phyloP scores from a whole-genome alignment of 2,329 filamentous ascomycete species.

The Phialemonium atrogriseum region DNA sequence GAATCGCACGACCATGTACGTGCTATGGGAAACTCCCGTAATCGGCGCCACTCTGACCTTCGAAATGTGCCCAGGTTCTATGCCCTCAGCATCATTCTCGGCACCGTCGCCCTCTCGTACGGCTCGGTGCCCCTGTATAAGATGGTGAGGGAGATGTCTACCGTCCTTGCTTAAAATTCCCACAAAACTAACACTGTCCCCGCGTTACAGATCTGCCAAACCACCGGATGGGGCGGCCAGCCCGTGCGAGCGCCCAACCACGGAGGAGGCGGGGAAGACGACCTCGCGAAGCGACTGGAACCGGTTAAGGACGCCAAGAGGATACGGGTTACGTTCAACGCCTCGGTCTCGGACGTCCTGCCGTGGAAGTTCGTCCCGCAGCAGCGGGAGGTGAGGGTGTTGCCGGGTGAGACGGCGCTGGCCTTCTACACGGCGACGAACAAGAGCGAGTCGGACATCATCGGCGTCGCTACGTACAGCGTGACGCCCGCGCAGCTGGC shows the following conservation, averaged over 20 bases:
- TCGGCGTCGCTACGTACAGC: conserved; percentile 95
- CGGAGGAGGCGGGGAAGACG: conserved; percentile 42
- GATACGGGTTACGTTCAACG: conserved; percentile 91
- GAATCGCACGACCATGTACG: conserved; percentile 59
- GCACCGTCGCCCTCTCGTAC: conserved; percentile 72
- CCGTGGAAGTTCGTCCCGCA: conserved; percentile 98
- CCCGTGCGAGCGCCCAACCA: conserved; percentile 75
- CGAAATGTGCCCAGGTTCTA: conserved; percentile 49
- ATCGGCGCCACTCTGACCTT: conserved; percentile 11
- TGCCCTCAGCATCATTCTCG: conserved; percentile 66
- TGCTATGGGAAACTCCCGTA: conserved; percentile 20
- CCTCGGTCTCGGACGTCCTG: conserved; percentile 87
- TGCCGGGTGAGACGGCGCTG: conserved; percentile 92
- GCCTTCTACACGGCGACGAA: conserved; percentile 98
- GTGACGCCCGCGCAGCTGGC: conserved; percentile 94
- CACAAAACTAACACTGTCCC: conserved; percentile 1
- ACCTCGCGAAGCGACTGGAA: conserved; percentile 67
- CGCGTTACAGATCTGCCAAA: conserved; percentile 61
- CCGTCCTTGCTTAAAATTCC: not conserved
- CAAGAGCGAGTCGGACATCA: conserved; percentile 82
- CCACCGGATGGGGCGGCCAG: conserved; percentile 86
- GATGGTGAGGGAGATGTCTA: conserved; percentile 60
- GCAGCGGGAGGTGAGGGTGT: conserved; percentile 89
- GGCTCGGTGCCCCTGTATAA: conserved; percentile 83
- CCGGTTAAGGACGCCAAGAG: conserved; percentile 76